Evolutionary conservation across 108 stramenopile species (phyloP).

Genomic region (Cyclostephanos tholiformis): DNA sequence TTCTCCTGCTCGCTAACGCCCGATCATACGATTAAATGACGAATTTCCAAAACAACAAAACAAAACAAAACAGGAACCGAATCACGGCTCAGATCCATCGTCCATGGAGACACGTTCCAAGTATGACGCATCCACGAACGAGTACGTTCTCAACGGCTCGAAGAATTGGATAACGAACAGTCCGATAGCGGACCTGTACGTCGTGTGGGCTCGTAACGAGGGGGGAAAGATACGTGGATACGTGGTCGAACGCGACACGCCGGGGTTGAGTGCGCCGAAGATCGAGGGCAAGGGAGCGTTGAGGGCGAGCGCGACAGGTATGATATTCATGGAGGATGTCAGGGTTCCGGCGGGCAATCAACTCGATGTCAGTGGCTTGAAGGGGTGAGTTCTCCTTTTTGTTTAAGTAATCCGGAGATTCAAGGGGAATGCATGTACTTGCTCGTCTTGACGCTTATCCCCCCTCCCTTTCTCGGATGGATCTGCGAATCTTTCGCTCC

Average conservation of each 20-base stretch:
- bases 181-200: slow-evolving; percentile 93
- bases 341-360: slow-evolving; percentile 68
- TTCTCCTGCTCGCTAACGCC: background rate
- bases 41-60: background rate
- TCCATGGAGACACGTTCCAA: slow-evolving; percentile 87
- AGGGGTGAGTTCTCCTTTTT: slow-evolving; percentile 32
- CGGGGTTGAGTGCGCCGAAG: slow-evolving; percentile 79
- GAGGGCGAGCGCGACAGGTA: slow-evolving; percentile 87
- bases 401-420: too few relatives aligned
- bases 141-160: slow-evolving; percentile 88
- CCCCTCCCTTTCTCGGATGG: slow-evolving; percentile 11
- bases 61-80: slow-evolving; percentile 73
- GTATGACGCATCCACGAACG: slow-evolving; percentile 75
- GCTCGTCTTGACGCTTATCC: background rate
- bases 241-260: slow-evolving; percentile 82
- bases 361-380: slow-evolving; percentile 63
- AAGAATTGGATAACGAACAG: slow-evolving; percentile 99
- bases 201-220: slow-evolving; percentile 90
- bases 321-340: slow-evolving; percentile 94
- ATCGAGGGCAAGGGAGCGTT: slow-evolving; percentile 93
- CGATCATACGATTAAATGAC: too few relatives aligned
- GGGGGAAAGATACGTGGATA: slow-evolving; percentile 86
- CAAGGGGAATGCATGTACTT: background rate
- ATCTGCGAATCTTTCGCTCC: too few relatives aligned
- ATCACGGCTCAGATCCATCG: slow-evolving; percentile 93